Evolutionary conservation across 2,329 filamentous ascomycete species (phyloP), one percentile per base, ranked within the genome.

Genomic region (Claviceps sp.): DNA sequence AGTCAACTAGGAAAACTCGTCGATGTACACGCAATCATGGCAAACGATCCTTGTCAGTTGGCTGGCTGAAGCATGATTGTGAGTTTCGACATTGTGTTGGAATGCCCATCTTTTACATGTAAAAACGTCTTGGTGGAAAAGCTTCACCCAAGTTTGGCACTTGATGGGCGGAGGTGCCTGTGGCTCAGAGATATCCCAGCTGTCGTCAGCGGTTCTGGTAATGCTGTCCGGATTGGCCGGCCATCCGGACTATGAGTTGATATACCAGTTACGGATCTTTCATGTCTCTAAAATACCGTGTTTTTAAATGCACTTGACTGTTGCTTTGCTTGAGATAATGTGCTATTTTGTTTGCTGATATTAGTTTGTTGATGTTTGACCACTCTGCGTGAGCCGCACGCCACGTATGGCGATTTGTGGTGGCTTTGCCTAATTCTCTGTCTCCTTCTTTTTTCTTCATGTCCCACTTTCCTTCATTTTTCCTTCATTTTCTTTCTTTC

Each of bases 211-310:
- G 7, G 20, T 50, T 14, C 34, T 44, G 34, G 38, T 43, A n/a
- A 38, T 45, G 44, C 43, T 24, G 45, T 45, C 22, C 44, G 44
- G 48, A 45, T 37, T 51, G 45, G 52, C 45, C 45, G 52, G 49
- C 49, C 52, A 48, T 51, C 48, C 52, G 40, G 52, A 41, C 22
- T 22, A 51, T 5, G 20, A 20, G 13, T 41, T 22, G 42, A 43
- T 47, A 11, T 42, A 20, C 26, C 26, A 51, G 45, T 24, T 26
- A 48, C 26, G 18, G 26, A 11, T 37, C 13, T 48, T 18, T 30
- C 24, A 34, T 18, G 50, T 49, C 34, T 45, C 45, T 46, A 37
- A 8, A 50, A 9, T 18, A 26, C 30, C 34, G n/a, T 44, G 34
- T 13, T 45, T 49, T 46, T 16, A 48, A 42, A 46, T 37, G 37